These are phyloP conservation scores for Aurantiochytrium sp. DNA, from an alignment of 108 stramenopile species.

Conservation along the genomic window DNA sequence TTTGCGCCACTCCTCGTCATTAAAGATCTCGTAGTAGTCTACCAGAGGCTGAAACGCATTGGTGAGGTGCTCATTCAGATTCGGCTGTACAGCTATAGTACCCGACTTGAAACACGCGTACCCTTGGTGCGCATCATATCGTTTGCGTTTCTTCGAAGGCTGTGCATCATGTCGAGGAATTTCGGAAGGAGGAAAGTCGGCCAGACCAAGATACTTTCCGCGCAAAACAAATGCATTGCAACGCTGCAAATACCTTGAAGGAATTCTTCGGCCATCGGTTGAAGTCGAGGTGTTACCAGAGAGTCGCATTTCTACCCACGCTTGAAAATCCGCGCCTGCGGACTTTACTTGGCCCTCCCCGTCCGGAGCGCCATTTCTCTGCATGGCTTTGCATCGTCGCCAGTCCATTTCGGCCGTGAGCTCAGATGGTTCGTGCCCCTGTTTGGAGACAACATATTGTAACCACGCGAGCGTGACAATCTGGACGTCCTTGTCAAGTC, in stretches of 20 bases:
- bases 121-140: not conserved
- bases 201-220: not conserved
- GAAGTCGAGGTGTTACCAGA: no score
- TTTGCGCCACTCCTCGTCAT: not conserved
- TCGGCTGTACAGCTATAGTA: not conserved
- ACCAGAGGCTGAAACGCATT: not conserved
- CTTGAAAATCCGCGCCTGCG: not conserved
- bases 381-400: not conserved
- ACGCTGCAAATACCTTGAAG: not conserved
- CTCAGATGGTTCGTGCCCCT: not conserved
- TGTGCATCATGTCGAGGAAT: not conserved
- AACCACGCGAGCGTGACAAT: no score
- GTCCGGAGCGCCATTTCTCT: not conserved
- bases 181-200: not conserved
- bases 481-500: no score
- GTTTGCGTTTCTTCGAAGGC: not conserved
- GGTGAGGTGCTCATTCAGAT: not conserved
- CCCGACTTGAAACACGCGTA: not conserved
- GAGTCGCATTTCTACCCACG: not conserved
- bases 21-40: not conserved
- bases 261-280: not conserved
- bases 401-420: not conserved
- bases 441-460: no score
- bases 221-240: not conserved
- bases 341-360: not conserved